Evolutionary conservation across 139 green algal species (phyloP).

Genomic region (Pleodorina starrii): DNA sequence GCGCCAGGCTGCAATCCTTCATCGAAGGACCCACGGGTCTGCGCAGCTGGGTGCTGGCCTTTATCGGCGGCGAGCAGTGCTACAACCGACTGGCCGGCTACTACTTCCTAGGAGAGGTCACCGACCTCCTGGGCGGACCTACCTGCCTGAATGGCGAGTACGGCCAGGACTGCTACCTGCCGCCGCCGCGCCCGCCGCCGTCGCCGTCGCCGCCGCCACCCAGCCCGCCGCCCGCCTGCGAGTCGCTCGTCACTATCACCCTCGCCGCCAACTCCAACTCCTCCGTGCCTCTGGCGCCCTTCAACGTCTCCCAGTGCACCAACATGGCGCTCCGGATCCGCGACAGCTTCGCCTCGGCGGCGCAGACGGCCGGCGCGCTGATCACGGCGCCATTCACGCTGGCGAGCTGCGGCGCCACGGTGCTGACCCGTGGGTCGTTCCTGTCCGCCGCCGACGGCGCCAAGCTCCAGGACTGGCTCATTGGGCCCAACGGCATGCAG

Average conservation of each 20-base stretch:
- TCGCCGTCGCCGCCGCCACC: neutral
- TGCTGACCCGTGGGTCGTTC: neutral
- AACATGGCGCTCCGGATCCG: neutral
- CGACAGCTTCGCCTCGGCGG: neutral
- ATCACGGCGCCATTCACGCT: neutral
- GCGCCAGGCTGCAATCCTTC: neutral
- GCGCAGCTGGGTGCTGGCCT: neutral
- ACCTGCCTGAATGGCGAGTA: neutral
- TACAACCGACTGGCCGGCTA: neutral
- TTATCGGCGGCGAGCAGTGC: neutral
- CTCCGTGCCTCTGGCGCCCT: neutral
- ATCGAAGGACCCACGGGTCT: slow-evolving; percentile 2
- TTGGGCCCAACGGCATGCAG: neutral
- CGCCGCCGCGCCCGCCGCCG: neutral
- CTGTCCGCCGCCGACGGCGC: neutral
- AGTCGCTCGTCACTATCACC: neutral
- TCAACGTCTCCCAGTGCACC: neutral
- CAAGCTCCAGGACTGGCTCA: neutral
- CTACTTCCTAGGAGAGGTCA: neutral
- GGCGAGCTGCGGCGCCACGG: neutral
- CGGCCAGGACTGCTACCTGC: slow-evolving; percentile 20
- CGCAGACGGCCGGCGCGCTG: neutral
- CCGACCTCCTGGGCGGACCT: neutral
- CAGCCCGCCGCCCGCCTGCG: neutral
- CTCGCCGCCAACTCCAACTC: neutral